Evolutionary conservation across 768 basidiomycete genomes (phyloP).

Genomic region (Lactifluus hygrophoroides): DNA sequence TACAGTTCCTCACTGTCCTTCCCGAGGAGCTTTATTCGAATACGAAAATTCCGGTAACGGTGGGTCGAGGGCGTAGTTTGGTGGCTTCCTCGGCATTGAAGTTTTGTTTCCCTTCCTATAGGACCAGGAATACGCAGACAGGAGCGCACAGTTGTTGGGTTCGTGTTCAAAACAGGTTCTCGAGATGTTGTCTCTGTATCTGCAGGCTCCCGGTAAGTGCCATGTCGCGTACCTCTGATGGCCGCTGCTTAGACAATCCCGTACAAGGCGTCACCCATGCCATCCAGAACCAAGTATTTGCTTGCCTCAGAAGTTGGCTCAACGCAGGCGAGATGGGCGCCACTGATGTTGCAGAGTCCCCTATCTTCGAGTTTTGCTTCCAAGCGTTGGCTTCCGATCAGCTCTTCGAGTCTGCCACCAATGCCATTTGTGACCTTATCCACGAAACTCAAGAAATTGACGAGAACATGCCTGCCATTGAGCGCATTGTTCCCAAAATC

Average conservation of each 20-base stretch:
- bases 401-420: slow-evolving; percentile 90
- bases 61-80: slow-evolving; percentile 34
- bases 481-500: slow-evolving; percentile 81
- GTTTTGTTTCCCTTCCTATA: slow-evolving; percentile 23
- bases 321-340: slow-evolving; percentile 75
- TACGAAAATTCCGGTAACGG: slow-evolving; percentile 79
- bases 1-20: slow-evolving; percentile 85
- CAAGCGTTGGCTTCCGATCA: slow-evolving; percentile 74
- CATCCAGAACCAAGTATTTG: slow-evolving; percentile 77
- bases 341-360: slow-evolving; percentile 55
- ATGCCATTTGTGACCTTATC: slow-evolving; percentile 87
- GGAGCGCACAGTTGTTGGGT: slow-evolving; percentile 53
- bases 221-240: not conserved
- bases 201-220: slow-evolving; percentile 72
- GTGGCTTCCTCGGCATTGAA: not conserved
- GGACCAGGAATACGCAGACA: slow-evolving; percentile 69
- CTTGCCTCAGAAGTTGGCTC: slow-evolving; percentile 83
- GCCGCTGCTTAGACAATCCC: slow-evolving; percentile 3
- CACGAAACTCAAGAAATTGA: slow-evolving; percentile 98
- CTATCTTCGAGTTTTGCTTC: slow-evolving; percentile 77
- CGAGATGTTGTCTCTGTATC: slow-evolving; percentile 77
- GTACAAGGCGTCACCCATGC: slow-evolving; percentile 66
- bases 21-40: slow-evolving; percentile 86
- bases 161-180: slow-evolving; percentile 64
- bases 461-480: slow-evolving; percentile 84